A percentile compares a stretch with the other conserved stretches of the same genome.
These are phyloP conservation scores for Solanum rostratum DNA, from an alignment of 257 asterid species.

Conservation along the genomic window DNA sequence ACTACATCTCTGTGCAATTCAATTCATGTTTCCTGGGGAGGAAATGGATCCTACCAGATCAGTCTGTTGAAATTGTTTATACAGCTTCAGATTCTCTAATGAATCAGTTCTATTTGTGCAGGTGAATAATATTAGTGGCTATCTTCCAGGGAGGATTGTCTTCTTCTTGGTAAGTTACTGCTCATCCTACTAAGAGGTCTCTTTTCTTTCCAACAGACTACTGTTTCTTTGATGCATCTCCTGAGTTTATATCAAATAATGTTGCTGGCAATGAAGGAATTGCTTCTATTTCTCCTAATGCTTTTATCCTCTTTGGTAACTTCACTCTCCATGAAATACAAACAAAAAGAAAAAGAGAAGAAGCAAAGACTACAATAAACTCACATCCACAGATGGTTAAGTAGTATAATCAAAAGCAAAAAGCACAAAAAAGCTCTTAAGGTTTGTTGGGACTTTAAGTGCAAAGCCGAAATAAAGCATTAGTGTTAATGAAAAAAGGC, in stretches of 20 bases:
- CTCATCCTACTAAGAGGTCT: constrained; percentile 1
- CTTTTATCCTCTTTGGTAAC: neutral
- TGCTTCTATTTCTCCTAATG: neutral
- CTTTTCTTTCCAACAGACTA: neutral
- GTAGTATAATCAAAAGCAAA: neutral
- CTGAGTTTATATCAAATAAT: neutral
- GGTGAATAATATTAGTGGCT: constrained; percentile 98
- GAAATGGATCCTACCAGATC: neutral
- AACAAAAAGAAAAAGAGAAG: neutral
- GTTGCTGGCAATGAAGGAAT: neutral
- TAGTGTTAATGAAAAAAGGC: neutral
- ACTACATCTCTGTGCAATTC: neutral
- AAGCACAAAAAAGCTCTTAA: neutral
- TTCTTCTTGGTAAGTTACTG: constrained; percentile 79
- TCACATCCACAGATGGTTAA: neutral
- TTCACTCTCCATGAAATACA: neutral
- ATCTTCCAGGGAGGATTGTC: constrained; percentile 97
- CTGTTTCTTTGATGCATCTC: neutral
- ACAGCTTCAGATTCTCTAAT: neutral
- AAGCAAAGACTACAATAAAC: neutral
- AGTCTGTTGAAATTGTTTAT: neutral
- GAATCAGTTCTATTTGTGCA: constrained; percentile 14
- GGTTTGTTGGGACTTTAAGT: neutral
- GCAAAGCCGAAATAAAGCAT: neutral
- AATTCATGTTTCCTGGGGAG: neutral